Evolutionary conservation across 768 basidiomycete species (phyloP).

Genomic region (Podaxis sp.): DNA sequence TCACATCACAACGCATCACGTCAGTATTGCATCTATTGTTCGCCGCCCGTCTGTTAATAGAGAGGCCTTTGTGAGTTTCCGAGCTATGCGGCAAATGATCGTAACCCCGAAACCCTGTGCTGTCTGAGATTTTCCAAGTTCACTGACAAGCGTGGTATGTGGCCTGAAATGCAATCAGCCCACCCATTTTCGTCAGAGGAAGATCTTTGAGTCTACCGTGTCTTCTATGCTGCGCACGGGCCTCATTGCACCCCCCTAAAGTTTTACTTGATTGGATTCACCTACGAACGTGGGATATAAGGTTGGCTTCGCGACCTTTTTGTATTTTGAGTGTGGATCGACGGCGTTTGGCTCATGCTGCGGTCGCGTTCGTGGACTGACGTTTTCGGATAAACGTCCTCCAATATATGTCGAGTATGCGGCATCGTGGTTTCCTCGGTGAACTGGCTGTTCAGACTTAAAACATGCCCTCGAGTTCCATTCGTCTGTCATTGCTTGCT

Average conservation of each 20-base stretch:
- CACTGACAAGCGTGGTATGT: too few species aligned
- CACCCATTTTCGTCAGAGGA: not conserved
- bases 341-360: not conserved
- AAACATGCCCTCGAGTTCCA: not conserved
- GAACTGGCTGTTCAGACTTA: not conserved
- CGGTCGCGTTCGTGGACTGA: not conserved
- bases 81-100: too few species aligned
- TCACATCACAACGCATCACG: too few species aligned
- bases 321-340: not conserved
- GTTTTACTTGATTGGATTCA: not conserved
- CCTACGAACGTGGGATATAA: not conserved
- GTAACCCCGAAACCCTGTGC: too few species aligned
- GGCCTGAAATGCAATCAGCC: too few species aligned
- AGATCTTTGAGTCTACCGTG: not conserved
- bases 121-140: too few species aligned
- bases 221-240: not conserved
- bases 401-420: not conserved
- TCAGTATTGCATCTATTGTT: too few species aligned
- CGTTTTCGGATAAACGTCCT: not conserved
- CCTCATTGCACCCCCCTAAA: not conserved
- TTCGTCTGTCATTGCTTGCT: not conserved
- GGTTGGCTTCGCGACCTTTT: not conserved
- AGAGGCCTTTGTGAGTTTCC: too few species aligned
- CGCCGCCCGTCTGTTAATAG: too few species aligned
- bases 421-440: not conserved